These are phyloP conservation scores for Fusarium sp. DNA, from an alignment of 2,329 filamentous ascomycete species.

Conservation along the genomic window DNA sequence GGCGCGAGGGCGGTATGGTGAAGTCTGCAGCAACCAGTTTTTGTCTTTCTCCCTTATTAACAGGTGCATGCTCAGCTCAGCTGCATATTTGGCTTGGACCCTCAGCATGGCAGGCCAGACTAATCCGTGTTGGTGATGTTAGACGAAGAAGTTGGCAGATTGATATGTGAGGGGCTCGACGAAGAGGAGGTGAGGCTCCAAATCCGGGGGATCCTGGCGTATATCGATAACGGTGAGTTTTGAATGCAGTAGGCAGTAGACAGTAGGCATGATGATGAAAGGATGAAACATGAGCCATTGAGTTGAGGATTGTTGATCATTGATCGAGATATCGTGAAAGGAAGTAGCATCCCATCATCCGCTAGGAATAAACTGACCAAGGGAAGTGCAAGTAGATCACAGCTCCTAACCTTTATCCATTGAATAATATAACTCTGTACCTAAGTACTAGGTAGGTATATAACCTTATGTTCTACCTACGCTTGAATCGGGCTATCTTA, in stretches of 20 bases:
- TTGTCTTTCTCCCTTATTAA: conserved; percentile 26
- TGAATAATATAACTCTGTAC: background rate
- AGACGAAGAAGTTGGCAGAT: conserved; percentile 7
- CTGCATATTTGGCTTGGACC: conserved; percentile 38
- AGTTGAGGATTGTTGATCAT: background rate
- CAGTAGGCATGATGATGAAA: conserved; percentile 3
- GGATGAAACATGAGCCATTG: conserved; percentile 26
- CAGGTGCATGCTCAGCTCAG: conserved; percentile 9
- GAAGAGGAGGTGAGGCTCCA: conserved; percentile 24
- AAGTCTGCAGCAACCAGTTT: conserved; percentile 10
- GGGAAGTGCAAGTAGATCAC: background rate
- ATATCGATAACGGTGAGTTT: conserved; percentile 11
- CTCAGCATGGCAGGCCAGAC: conserved; percentile 13
- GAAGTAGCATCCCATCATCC: conserved; percentile 3
- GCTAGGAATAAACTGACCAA: background rate
- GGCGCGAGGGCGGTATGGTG: background rate
- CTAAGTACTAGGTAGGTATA: too few species aligned
- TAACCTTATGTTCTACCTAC: too few species aligned
- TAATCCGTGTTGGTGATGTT: conserved; percentile 10
- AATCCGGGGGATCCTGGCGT: conserved; percentile 24
- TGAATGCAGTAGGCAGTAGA: background rate
- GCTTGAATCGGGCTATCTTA: background rate
- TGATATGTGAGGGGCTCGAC: conserved; percentile 34
- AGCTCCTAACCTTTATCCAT: background rate
- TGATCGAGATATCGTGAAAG: background rate